Evolutionary conservation across 177 flowering plant species (phyloP).

Genomic region (Telopea speciosissima): DNA sequence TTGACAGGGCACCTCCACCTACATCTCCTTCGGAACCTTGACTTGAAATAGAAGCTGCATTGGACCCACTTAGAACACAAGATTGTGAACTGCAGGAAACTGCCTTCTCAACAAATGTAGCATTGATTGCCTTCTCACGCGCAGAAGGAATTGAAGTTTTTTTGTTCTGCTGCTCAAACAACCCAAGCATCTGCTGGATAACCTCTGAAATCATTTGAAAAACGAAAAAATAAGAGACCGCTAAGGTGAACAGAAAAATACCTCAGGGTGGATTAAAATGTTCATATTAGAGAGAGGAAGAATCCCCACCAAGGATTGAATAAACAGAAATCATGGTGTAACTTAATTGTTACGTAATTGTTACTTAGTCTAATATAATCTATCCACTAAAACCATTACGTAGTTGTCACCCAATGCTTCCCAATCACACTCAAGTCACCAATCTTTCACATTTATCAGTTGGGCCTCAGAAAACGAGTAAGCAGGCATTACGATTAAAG

Average conservation of each 20-base stretch:
- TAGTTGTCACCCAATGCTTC: no score
- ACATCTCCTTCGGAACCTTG: conserved; percentile 2
- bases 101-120: conserved; percentile 18
- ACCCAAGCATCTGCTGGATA: conserved; percentile 36
- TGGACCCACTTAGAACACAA: conserved; percentile 16
- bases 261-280: not conserved
- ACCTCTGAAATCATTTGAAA: conserved; percentile 34
- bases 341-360: no score
- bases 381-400: no score
- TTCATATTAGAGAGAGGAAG: no score
- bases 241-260: not conserved
- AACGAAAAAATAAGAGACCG: not conserved
- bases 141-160: conserved; percentile 15
- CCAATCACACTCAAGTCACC: no score
- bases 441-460: no score
- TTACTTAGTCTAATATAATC: no score
- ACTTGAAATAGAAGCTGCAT: conserved; percentile 4
- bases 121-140: conserved; percentile 11
- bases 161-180: conserved; percentile 28
- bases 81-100: conserved; percentile 20
- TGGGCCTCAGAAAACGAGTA: no score
- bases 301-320: no score
- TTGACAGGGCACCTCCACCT: not conserved
- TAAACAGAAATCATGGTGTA: not conserved
- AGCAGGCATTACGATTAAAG: no score